Conservation (phyloP, 345 rosid genomes). For the Eucalyptus decipiens region DNA sequence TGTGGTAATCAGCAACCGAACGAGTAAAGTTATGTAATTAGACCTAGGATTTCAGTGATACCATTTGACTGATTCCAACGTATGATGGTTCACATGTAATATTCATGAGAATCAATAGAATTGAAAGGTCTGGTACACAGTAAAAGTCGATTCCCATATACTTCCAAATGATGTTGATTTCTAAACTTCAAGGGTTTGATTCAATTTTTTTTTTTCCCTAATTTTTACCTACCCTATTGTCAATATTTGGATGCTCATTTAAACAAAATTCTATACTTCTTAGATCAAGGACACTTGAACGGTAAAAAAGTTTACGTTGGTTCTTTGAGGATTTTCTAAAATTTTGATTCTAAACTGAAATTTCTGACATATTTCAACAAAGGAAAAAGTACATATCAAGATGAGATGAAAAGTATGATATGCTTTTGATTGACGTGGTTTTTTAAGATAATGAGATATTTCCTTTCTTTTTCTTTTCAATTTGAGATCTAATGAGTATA, state of each 20-base stretch:
- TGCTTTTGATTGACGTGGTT: not conserved
- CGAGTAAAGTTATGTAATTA: not conserved
- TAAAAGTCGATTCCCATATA: not conserved
- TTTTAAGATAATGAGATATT: too few species aligned
- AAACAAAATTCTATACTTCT: not conserved
- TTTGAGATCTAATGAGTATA: not conserved
- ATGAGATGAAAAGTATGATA: not conserved
- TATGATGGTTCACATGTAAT: too few species aligned
- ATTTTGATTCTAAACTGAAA: not conserved
- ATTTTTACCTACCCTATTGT: not conserved
- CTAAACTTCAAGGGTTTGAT: not conserved
- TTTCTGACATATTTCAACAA: not conserved
- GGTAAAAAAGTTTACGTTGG: not conserved
- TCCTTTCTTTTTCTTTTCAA: not conserved
- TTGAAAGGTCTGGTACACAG: too few species aligned
- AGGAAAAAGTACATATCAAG: not conserved
- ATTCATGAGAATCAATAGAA: too few species aligned
- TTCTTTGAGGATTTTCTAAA: not conserved
- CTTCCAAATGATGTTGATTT: not conserved
- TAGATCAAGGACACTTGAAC: not conserved
- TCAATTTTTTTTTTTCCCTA: not conserved
- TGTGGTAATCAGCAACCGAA: too few species aligned
- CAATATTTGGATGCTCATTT: not conserved
- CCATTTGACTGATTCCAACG: too few species aligned
- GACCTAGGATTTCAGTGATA: not conserved